Conservation (phyloP, 306 rosid genomes). For the Aeschynomene evenia region DNA sequence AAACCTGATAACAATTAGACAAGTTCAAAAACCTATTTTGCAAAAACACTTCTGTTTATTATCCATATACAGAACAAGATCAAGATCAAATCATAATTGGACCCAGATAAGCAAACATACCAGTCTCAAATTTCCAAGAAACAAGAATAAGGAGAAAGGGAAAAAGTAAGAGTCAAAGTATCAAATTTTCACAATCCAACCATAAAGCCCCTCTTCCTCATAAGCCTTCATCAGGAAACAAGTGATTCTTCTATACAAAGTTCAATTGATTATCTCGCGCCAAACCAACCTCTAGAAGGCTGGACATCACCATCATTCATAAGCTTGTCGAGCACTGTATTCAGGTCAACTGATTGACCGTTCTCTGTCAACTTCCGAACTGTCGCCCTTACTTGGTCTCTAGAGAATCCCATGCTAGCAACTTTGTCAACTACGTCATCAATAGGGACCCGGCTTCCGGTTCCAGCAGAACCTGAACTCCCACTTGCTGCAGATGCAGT, state of each 20-base stretch:
- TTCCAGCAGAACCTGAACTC: conserved; percentile 60
- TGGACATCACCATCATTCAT: conserved; percentile 74
- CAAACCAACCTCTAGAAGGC: conserved; percentile 78
- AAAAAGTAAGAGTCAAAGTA: conserved; percentile 8
- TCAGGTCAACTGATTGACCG: conserved; percentile 83
- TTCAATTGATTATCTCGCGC: conserved; percentile 24
- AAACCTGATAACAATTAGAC: neutral
- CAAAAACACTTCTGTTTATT: conserved; percentile 45
- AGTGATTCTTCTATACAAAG: conserved; percentile 47
- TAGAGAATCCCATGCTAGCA: conserved; percentile 80
- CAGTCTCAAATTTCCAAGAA: conserved; percentile 31
- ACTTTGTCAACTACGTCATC: conserved; percentile 84
- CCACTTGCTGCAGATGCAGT: conserved; percentile 60
- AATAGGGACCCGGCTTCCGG: conserved; percentile 62
- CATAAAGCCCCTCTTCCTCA: conserved; percentile 15
- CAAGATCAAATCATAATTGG: conserved; percentile 27
- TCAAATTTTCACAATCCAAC: conserved; percentile 31
- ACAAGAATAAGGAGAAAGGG: conserved; percentile 14
- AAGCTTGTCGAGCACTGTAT: conserved; percentile 82
- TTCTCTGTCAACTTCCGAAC: conserved; percentile 84
- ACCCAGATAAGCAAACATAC: conserved; percentile 32
- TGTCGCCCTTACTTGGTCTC: conserved; percentile 80
- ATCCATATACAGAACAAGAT: conserved; percentile 47
- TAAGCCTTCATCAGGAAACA: conserved; percentile 33
- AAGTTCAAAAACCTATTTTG: conserved; percentile 1